Evolutionary conservation across 805 yeast species (phyloP).

Genomic region (Ogataea nitratoaversa): DNA sequence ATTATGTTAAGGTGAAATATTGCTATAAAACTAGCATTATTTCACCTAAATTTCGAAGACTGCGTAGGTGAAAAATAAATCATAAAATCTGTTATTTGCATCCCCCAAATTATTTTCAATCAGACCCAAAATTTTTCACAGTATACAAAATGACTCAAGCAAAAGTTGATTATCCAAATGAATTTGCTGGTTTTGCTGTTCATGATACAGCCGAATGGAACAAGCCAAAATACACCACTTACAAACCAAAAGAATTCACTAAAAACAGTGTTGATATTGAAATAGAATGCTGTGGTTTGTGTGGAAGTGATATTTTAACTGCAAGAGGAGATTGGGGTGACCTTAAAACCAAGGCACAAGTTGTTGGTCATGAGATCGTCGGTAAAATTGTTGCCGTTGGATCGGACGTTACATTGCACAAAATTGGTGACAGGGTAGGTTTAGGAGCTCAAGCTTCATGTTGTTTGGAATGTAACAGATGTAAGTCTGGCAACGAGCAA

Average conservation of each 20-base stretch:
- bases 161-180: slow-evolving; percentile 43
- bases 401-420: slow-evolving; percentile 30
- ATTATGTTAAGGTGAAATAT: too few species aligned
- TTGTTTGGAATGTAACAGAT: slow-evolving; percentile 34
- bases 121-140: background rate
- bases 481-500: slow-evolving; percentile 39
- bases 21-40: too few species aligned
- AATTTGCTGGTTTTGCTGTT: slow-evolving; percentile 57
- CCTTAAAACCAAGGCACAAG: slow-evolving; percentile 34
- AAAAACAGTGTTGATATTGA: slow-evolving; percentile 50
- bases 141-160: background rate
- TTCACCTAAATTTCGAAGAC: too few species aligned
- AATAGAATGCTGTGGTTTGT: slow-evolving; percentile 59
- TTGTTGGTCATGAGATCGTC: slow-evolving; percentile 48
- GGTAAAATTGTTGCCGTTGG: slow-evolving; percentile 39
- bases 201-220: slow-evolving; percentile 48
- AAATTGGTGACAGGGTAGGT: slow-evolving; percentile 44
- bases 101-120: too few species aligned
- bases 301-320: slow-evolving; percentile 61
- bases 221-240: slow-evolving; percentile 48
- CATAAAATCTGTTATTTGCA: too few species aligned
- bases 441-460: slow-evolving; percentile 40
- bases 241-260: slow-evolving; percentile 43
- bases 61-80: too few species aligned
- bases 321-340: slow-evolving; percentile 43